These are phyloP conservation scores for Sungouiozyma ichnusensis DNA, from an alignment of 805 yeast species.

Conservation along the genomic window DNA sequence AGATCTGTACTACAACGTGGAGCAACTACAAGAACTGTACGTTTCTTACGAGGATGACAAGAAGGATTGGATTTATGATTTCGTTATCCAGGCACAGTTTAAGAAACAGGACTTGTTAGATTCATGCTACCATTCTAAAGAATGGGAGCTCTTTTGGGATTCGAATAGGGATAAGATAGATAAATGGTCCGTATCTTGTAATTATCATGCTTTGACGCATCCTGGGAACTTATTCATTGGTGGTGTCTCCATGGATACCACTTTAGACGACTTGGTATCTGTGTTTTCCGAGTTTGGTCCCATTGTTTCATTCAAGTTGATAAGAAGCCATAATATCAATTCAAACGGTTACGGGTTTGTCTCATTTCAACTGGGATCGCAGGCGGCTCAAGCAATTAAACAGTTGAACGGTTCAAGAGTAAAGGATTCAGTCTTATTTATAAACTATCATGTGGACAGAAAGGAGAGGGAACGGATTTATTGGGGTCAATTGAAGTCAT, in stretches of 20 bases:
- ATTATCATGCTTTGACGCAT: conserved; percentile 31
- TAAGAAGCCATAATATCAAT: conserved; percentile 31
- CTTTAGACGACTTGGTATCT: conserved; percentile 30
- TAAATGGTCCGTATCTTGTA: conserved; percentile 22
- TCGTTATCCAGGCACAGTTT: conserved; percentile 21
- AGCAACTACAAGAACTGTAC: neutral
- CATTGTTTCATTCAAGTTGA: conserved; percentile 37
- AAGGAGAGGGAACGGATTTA: conserved; percentile 41
- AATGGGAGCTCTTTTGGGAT: neutral
- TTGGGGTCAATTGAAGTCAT: conserved; percentile 28
- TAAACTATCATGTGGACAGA: conserved; percentile 57
- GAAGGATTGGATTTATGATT: conserved; percentile 15
- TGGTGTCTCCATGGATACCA: conserved; percentile 34
- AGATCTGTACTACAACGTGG: neutral
- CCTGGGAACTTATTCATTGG: conserved; percentile 52
- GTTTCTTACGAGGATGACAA: neutral
- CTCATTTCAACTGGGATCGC: conserved; percentile 44
- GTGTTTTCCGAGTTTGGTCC: conserved; percentile 35
- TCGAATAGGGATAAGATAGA: conserved; percentile 2
- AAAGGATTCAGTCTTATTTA: conserved; percentile 30
- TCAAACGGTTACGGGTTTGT: conserved; percentile 53
- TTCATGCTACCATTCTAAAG: conserved; percentile 1
- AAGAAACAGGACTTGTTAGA: conserved; percentile 6
- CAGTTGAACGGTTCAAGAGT: conserved; percentile 36
- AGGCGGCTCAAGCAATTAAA: conserved; percentile 54